Percentiles rank a stretch among this genome's conserved stretches.
Conservation (phyloP, 805 yeast genomes). For the Candida oleophila region DNA sequence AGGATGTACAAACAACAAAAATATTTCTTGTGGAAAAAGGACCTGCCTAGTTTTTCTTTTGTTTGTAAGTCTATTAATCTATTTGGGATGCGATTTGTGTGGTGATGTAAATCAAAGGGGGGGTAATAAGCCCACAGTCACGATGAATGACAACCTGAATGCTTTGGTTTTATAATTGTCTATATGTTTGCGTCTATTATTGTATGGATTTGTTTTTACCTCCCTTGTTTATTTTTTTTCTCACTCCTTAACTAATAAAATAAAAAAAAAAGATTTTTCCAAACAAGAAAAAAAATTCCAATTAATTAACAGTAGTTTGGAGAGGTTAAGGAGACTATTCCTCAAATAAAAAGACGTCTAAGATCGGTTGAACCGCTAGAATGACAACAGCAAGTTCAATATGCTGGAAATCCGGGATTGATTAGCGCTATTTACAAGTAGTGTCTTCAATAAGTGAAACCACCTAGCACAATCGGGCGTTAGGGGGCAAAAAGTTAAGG, state of each 20-base stretch:
- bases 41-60: conserved; percentile 8
- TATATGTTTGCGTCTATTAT: neutral
- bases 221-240: conserved; percentile 1
- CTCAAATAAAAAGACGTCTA: neutral
- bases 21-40: conserved; percentile 17
- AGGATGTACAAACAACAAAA: conserved; percentile 22
- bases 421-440: conserved; percentile 2
- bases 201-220: neutral
- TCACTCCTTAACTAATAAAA: neutral
- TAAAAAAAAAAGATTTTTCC: conserved; percentile 1
- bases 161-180: neutral
- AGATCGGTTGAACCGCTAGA: conserved; percentile 1
- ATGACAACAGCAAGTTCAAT: neutral
- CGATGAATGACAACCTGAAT: neutral
- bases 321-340: neutral
- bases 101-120: neutral
- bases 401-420: neutral
- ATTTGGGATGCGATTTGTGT: neutral
- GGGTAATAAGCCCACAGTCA: neutral
- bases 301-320: neutral
- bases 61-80: neutral
- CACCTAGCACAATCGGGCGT: neutral
- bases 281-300: neutral
- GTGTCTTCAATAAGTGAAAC: neutral
- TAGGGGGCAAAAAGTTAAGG: neutral